Evolutionary conservation across 495 filamentous ascomycete genomes (phyloP).

Genomic region (Penicillium tannophilum): DNA sequence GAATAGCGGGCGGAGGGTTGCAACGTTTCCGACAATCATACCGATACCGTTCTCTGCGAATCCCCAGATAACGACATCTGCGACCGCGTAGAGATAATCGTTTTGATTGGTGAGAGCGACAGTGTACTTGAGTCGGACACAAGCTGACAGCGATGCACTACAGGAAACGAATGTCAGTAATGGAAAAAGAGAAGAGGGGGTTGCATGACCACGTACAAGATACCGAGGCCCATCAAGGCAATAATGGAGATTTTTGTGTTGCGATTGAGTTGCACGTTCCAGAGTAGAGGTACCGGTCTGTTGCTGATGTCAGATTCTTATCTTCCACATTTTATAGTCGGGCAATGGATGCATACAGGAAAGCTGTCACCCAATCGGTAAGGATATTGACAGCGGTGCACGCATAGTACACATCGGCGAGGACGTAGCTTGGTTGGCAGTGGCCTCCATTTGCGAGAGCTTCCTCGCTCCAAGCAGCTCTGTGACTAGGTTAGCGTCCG

Average conservation of each 20-base stretch:
- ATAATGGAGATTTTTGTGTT: constrained; percentile 50
- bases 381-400: constrained; percentile 30
- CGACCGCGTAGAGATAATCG: constrained; percentile 25
- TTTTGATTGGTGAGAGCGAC: constrained; percentile 22
- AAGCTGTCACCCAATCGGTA: constrained; percentile 42
- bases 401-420: constrained; percentile 30
- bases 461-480: constrained; percentile 25
- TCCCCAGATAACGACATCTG: constrained; percentile 32
- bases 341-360: constrained; percentile 40
- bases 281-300: constrained; percentile 48
- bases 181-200: neutral
- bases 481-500: constrained; percentile 10
- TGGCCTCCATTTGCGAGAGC: constrained; percentile 20
- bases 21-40: constrained; percentile 31
- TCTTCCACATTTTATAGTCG: neutral
- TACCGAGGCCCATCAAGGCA: constrained; percentile 49
- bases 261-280: constrained; percentile 49
- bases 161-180: neutral
- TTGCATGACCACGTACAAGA: constrained; percentile 38
- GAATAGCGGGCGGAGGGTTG: constrained; percentile 32
- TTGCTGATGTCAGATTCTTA: neutral
- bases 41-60: constrained; percentile 33
- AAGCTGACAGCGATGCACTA: constrained; percentile 28
- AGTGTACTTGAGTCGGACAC: constrained; percentile 31
- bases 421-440: constrained; percentile 25